Evolutionary conservation across 1,139 yeast genomes (phyloP).

Genomic region (Yamadazyma atlantica): DNA sequence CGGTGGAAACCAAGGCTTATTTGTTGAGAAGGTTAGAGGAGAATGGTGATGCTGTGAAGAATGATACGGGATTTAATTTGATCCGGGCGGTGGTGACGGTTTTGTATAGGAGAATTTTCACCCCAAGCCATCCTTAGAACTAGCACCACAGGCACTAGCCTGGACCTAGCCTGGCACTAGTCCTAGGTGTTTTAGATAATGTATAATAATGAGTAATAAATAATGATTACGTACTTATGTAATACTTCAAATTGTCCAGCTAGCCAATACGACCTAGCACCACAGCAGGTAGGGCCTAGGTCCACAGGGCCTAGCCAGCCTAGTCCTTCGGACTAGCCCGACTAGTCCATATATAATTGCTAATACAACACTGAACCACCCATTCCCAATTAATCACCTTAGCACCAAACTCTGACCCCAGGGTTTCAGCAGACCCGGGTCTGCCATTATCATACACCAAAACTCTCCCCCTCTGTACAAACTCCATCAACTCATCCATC

Average conservation of each 20-base stretch:
- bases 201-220: no score
- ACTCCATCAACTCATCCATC: constrained; percentile 6
- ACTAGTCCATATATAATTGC: constrained; percentile 30
- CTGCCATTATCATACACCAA: constrained; percentile 28
- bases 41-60: constrained; percentile 93
- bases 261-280: no score
- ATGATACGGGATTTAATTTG: constrained; percentile 81
- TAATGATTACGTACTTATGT: no score
- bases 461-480: constrained; percentile 8
- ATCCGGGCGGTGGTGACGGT: constrained; percentile 55
- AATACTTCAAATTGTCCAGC: no score
- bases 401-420: no score
- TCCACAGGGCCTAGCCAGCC: no score
- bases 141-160: not conserved
- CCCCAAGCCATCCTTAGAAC: not conserved
- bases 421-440: no score
- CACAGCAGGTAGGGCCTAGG: no score
- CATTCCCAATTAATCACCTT: constrained; percentile 75
- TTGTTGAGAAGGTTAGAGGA: constrained; percentile 90
- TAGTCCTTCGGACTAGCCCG: no score
- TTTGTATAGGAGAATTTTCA: constrained; percentile 39
- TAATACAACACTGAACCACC: constrained; percentile 73
- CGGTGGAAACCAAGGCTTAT: constrained; percentile 89
- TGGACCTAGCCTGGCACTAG: no score
- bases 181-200: not conserved